Conservation (phyloP, 192 early-diverging fungal genomes). For the Obelidium mucronatum region DNA sequence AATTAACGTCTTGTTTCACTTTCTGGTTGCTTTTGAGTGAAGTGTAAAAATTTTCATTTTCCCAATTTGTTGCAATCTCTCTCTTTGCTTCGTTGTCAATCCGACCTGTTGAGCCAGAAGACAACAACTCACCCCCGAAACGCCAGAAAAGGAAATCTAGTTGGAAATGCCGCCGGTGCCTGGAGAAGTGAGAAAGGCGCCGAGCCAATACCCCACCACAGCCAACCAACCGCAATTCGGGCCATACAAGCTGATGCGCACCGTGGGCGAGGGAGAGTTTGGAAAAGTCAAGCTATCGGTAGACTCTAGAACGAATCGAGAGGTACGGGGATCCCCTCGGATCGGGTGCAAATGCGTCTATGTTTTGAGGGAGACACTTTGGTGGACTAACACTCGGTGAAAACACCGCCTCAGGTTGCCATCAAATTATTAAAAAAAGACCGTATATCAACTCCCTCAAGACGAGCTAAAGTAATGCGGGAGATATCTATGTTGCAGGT, state of each 20-base stretch:
- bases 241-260: slow-evolving; percentile 54
- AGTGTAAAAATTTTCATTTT: background rate
- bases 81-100: background rate
- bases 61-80: background rate
- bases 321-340: slow-evolving; percentile 16
- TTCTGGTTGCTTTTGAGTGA: background rate
- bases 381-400: background rate
- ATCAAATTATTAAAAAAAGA: slow-evolving; percentile 97
- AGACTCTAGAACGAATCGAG: slow-evolving; percentile 41
- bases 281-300: slow-evolving; percentile 65
- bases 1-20: background rate
- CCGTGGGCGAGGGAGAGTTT: slow-evolving; percentile 67
- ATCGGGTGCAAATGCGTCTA: background rate
- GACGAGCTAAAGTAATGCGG: slow-evolving; percentile 88
- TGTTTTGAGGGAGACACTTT: background rate
- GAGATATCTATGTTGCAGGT: slow-evolving; percentile 94
- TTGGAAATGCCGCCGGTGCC: too few relatives aligned
- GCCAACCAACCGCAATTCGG: slow-evolving; percentile 45
- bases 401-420: slow-evolving; percentile 67
- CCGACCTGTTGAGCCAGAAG: slow-evolving; percentile 1
- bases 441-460: slow-evolving; percentile 75
- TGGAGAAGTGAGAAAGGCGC: background rate
- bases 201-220: background rate
- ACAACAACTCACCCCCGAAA: too few relatives aligned
- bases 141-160: too few relatives aligned